phyloP scores from a whole-genome alignment of 2,329 filamentous ascomycete species.

The Xylariales sp. region DNA sequence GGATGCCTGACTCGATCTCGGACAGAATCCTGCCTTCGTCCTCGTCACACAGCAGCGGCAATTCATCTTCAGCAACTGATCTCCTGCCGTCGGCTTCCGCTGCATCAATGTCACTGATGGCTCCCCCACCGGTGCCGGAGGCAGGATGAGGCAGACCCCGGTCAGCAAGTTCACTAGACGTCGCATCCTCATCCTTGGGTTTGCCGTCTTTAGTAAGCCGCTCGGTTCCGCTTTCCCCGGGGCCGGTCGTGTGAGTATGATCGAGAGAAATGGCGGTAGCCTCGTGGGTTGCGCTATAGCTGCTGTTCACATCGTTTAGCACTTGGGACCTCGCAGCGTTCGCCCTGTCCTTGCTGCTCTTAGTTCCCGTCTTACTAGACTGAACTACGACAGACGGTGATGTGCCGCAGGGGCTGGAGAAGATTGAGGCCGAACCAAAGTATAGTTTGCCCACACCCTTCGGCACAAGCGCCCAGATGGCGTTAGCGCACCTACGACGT shows the following conservation, averaged over 20 bases:
- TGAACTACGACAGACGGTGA: neutral
- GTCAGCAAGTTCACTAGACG: neutral
- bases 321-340: slow-evolving; percentile 21
- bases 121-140: neutral
- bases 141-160: neutral
- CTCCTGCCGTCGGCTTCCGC: slow-evolving; percentile 5
- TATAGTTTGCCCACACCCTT: slow-evolving; percentile 44
- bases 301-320: slow-evolving; percentile 12
- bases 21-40: slow-evolving; percentile 47
- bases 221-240: slow-evolving; percentile 1
- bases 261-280: too few relatives aligned
- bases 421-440: slow-evolving; percentile 37
- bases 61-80: too few relatives aligned
- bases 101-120: slow-evolving; percentile 1
- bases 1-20: slow-evolving; percentile 58
- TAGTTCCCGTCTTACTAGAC: too few relatives aligned
- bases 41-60: slow-evolving; percentile 21
- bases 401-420: slow-evolving; percentile 23
- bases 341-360: too few relatives aligned
- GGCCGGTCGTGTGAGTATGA: neutral
- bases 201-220: neutral
- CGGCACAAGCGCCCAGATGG: slow-evolving; percentile 47
- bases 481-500: slow-evolving; percentile 61
- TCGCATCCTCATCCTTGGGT: neutral
- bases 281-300: too few relatives aligned